phyloP scores from a whole-genome alignment of 2,329 filamentous ascomycete species.

The Fusarium dimerum region DNA sequence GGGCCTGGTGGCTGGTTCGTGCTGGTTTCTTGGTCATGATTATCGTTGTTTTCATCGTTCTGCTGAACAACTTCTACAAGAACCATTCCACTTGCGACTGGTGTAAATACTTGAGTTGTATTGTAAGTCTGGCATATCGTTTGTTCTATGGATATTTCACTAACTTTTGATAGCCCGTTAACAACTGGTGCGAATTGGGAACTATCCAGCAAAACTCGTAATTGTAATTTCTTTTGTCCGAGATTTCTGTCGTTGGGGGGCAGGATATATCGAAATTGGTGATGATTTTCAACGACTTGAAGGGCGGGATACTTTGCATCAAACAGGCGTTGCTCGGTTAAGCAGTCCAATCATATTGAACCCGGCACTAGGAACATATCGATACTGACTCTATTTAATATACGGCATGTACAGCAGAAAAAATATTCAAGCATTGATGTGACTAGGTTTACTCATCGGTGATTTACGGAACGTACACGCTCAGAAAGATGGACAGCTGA shows the following conservation, averaged over 20 bases:
- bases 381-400: not conserved
- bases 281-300: not conserved
- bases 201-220: conserved; percentile 28
- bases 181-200: conserved; percentile 65
- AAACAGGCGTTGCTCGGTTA: not conserved
- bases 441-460: not conserved
- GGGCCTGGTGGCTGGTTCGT: conserved; percentile 93
- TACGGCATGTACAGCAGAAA: not conserved
- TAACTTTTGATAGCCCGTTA: conserved; percentile 54
- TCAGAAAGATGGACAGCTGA: not conserved
- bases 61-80: conserved; percentile 90
- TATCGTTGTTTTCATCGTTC: conserved; percentile 79
- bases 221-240: not conserved
- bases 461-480: not conserved
- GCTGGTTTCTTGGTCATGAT: conserved; percentile 77
- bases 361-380: not conserved
- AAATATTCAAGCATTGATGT: not conserved
- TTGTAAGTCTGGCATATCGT: conserved; percentile 63
- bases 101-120: conserved; percentile 94
- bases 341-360: not conserved
- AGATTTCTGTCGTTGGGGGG: not conserved
- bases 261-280: not conserved
- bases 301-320: not conserved
- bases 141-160: conserved; percentile 1
- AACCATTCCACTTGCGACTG: conserved; percentile 71